Evolutionary conservation across 768 basidiomycete species (phyloP), one percentile per base, ranked within the genome.

Genomic region (Pleurotus salmoneostramineus): DNA sequence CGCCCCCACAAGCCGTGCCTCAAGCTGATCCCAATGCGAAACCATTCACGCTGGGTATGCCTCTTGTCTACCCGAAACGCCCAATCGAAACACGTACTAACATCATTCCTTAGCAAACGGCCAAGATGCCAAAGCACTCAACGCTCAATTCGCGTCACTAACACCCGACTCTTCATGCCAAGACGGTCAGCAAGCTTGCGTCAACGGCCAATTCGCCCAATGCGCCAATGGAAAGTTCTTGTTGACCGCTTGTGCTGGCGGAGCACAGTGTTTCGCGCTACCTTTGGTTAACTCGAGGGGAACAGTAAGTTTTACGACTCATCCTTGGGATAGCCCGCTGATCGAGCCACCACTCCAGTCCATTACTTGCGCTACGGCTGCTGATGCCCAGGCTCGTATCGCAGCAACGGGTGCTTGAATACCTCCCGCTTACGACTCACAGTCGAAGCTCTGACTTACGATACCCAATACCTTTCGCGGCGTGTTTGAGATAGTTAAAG

Each of bases 181-280:
- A 0, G 62, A 63, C 14, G 69, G 66, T 40, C 62, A 71, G 6
- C 61, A 71, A 34, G 78, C 72, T 4, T 79, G 77, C 57, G 65
- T 79, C 21, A 43, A 62, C 14, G 65, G 67, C 14, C 57, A 61
- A 1, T 77, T 78, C 52, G 75, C 74, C 8, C 76, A 79, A 50
- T 80, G 78, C 62, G 61, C 66, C 34, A 62, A 60, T 33, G 72
- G 71, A 44, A 67, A 68, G 50, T 80, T 74, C 62, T 59, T 58
- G 1, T 35, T 67, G 8, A 69, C 72, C 0, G 34, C 59, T 3
- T 80, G 78, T 64, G 56, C 69, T 6, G 61, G 57, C 6, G 67
- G 69, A 1, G 60, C 65, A 7, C 56, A 60, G 1, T 80, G 78
- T 65, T 65, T 68, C 34, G 79, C 75, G 8, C 27, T 56, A 7